Base-by-base conservation (phyloP, 2,329 filamentous ascomycete species). In the Hypoxylon sp. region DNA sequence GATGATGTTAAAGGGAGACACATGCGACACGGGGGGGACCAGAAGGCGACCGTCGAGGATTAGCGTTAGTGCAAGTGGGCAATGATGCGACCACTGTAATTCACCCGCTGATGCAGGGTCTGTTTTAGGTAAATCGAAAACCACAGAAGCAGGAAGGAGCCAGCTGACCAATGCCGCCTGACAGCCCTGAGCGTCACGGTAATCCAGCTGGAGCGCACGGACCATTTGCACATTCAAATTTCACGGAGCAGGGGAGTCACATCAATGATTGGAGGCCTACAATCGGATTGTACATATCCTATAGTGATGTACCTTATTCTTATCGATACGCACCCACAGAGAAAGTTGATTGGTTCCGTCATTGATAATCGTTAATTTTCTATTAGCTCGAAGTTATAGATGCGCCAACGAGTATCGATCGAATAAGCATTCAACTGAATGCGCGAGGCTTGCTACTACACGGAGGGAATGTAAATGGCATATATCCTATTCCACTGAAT, bases 291-390 rank as follows among this genome's bases (percentile, higher is more conserved):
- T 22, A 22, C 19, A 29, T 70, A 61, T 39, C 50, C 51, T 61
- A 62, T 62, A 22, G 3, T 22, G 19, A 50, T 48, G 39, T 39
- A 46, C 47, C 52, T 31, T 56, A 14, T 22, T 29, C 26, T 63
- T 66, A 59, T 57, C 58, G 58, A 62, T 65, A 52, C 37, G 44
- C 31, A 37, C 5, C 19, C 22, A 39, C 14, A 10, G 26, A 35
- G 31, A 39, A 50, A 47, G 37, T 50, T 67, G 63, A 67, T 67
- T 67, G 59, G 52, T 65, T 63, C 64, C 63, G 67, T 70, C 70
- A 71, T 70, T 47, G 50, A 65, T 54, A 39, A 33, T 65, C 60
- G 59, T 66, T 56, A 72, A 67, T 70, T 72, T 72, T 70, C 58
- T 59, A 44, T 48, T 39, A 58, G 35, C 35, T 63, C 24, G 14